Base-by-base conservation (phyloP, 208 protist species). In the Wallacemonas sp. region DNA sequence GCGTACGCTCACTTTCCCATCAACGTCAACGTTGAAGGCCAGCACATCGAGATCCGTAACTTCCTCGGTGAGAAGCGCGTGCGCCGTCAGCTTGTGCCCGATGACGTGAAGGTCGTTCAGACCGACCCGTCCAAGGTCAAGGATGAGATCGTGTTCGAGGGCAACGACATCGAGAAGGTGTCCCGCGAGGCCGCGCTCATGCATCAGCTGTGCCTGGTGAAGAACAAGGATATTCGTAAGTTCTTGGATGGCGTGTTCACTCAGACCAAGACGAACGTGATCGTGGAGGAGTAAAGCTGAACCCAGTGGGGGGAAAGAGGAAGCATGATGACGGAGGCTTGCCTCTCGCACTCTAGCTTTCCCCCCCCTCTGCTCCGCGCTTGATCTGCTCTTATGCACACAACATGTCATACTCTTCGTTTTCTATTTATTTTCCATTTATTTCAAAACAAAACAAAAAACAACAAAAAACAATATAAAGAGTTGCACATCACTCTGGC, bases 221-320 rank as follows among this genome's bases (percentile, higher is more conserved):
- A 94, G 82, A 94, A 98, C 65, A 99, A 99, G 92, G 99, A 99
- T 99, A 99, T 99, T 86, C 96, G 99, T 90, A 99, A 99, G 96
- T 99, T 99, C 97, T 82, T 99, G 12, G 99, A 99, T 86, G 99
- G 99, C 94, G 96, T 99, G 80, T 99, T 99, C 81, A 97, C 99
- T 28, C 93, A 91, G 78, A 95, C 97, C 53, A 98, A 97, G 84
- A 91, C 91, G 55, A 87, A 90, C 82, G 76, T 98, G 47, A 75
- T 88, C 51, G 84, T 65, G 22, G 80, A 80, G 1, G 83, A 91
- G 55, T 86, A 82, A 70, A 56, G 2, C 22, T 34, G 21, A n/a
- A 33, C 59, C 41, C 31, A 44, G 9, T 6, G 22, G 44, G 9
- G 17, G 44, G 4, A 49, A 22, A 49, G 44, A 14, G n/a, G n/a